Base-by-base conservation (phyloP, 2,329 filamentous ascomycete genomes). In the Fusarium irregulare region DNA sequence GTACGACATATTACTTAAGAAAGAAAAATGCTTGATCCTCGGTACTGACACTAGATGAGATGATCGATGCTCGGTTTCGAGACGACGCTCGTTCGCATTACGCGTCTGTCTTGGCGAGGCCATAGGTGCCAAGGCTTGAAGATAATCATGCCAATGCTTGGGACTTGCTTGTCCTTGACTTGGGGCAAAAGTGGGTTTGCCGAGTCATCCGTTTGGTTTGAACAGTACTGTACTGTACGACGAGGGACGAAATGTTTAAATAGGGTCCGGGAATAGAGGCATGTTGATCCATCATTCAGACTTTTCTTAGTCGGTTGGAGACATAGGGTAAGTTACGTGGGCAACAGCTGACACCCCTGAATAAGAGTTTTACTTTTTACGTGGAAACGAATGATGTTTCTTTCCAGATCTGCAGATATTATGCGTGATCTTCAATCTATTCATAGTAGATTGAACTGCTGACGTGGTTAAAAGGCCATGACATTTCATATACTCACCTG, bases 101-200 rank as follows among this genome's bases (percentile, higher is more conserved):
- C 32, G 53, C 49, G 51, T 55, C 61, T n/a, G 40, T 64, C 60
- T 64, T 63, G 58, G 60, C 60, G 21, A 60, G 44, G 49, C 56
- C 23, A 14, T n/a, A 56, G 37, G 42, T 64, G 67, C 67, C 67
- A 70, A 71, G 67, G 21, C 49, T 51, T 53, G 49, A 61, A 61
- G 49, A 53, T 50, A 56, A 51, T 53, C 56, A 54, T 51, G 53
- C 32, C 46, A 48, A 45, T 23, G 40, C 49, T 49, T 37, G 49
- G 45, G 54, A 45, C 47, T 37, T 37, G 34, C 34, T 37, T 37
- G 34, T 37, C 34, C 34, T 37, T 37, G 34, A 37, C 34, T 37
- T 37, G 34, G 18, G 34, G 34, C 34, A 37, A 63, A 63, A 27
- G 58, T 63, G 60, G 60, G 18, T 47, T 46, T 56, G 68, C 68